Evolutionary conservation across 106 monocot genomes (phyloP).

Genomic region (Posidonia australis): DNA sequence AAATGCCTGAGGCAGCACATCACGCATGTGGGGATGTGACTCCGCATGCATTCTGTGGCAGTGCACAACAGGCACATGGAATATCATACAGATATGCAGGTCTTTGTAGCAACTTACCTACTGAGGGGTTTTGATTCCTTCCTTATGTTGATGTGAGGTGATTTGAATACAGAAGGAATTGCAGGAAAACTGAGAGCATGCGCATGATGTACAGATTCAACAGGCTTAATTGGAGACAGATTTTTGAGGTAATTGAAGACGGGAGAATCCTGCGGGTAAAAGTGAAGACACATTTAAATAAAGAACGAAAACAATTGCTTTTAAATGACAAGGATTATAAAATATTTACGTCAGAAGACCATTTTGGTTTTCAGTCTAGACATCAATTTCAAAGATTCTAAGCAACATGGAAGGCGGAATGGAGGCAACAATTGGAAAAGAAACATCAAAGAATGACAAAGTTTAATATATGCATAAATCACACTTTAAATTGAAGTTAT

Average conservation of each 20-base stretch:
- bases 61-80: not conserved
- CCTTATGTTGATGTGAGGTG: conserved; percentile 10
- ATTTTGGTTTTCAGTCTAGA: too few relatives aligned
- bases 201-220: conserved; percentile 9
- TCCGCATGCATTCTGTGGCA: too few relatives aligned
- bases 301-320: not conserved
- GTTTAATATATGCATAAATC: too few relatives aligned
- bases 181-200: conserved; percentile 12
- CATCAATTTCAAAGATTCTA: not conserved
- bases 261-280: conserved; percentile 20
- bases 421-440: not conserved
- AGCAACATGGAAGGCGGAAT: not conserved
- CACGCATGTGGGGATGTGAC: not conserved
- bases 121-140: conserved; percentile 6
- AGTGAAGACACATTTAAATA: not conserved
- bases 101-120: conserved; percentile 6
- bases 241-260: conserved; percentile 18
- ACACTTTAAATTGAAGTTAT: too few relatives aligned
- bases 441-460: not conserved
- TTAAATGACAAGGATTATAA: not conserved
- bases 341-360: not conserved
- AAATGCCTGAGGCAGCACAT: not conserved
- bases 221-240: conserved; percentile 20
- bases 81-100: not conserved
- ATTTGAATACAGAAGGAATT: conserved; percentile 14